Evolutionary conservation across 192 early-diverging fungal species (phyloP).

Genomic region (Coemansia sp.): DNA sequence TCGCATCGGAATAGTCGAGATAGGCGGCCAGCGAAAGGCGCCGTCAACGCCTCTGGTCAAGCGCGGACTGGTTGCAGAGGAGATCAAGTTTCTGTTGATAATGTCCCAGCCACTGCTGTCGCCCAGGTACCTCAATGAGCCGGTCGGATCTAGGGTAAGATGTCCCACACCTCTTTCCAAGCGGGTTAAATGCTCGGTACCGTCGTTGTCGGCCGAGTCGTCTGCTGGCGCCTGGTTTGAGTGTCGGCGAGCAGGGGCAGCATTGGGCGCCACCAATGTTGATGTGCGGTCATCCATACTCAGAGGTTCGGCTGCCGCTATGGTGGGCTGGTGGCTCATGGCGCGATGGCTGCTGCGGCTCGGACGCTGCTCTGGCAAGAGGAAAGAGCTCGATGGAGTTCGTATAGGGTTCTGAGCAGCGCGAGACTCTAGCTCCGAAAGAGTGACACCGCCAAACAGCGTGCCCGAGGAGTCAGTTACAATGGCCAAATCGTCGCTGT

Average conservation of each 20-base stretch:
- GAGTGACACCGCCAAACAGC: constrained; percentile 39
- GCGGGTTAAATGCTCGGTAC: constrained; percentile 18
- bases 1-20: constrained; percentile 36
- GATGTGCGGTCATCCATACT: not conserved
- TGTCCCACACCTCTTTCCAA: constrained; percentile 63
- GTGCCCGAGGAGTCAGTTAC: constrained; percentile 25
- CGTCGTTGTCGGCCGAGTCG: constrained; percentile 12
- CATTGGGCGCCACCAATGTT: not conserved
- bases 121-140: constrained; percentile 73
- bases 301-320: not conserved
- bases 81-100: constrained; percentile 63
- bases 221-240: not conserved
- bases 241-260: not conserved
- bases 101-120: constrained; percentile 76
- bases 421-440: constrained; percentile 31
- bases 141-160: constrained; percentile 70
- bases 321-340: not conserved
- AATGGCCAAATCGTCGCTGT: constrained; percentile 5
- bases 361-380: not conserved
- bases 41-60: constrained; percentile 37
- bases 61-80: constrained; percentile 41
- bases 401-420: constrained; percentile 12
- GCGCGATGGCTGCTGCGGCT: not conserved
- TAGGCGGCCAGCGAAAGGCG: constrained; percentile 55
- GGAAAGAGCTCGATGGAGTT: not conserved